phyloP scores from a whole-genome alignment of 495 filamentous ascomycete genomes.

The Pyrenopolyporus hunteri region DNA sequence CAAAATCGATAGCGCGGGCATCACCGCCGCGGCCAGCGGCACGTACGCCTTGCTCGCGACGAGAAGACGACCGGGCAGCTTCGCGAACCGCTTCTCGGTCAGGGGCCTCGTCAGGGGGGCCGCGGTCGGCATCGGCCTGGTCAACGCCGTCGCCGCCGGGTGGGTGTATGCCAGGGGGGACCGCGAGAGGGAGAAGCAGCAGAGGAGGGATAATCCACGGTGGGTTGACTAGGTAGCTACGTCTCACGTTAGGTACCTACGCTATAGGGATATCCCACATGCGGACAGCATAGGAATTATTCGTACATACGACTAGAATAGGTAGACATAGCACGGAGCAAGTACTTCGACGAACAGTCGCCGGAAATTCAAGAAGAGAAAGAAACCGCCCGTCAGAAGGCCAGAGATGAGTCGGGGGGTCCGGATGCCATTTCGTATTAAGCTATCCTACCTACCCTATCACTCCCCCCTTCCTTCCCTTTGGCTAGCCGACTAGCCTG shows the following conservation, averaged over 20 bases:
- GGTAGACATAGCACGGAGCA: too few relatives aligned
- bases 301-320: too few relatives aligned
- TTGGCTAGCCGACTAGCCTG: too few relatives aligned
- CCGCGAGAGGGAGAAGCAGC: conserved; percentile 55
- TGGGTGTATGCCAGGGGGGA: conserved; percentile 72
- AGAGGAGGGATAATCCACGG: conserved; percentile 53
- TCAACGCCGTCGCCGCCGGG: conserved; percentile 74
- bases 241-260: not conserved
- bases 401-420: too few relatives aligned
- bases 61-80: conserved; percentile 59
- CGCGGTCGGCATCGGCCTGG: conserved; percentile 71
- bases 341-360: too few relatives aligned
- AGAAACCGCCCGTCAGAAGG: too few relatives aligned
- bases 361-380: too few relatives aligned
- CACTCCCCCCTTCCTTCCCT: too few relatives aligned
- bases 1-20: conserved; percentile 81
- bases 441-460: too few relatives aligned
- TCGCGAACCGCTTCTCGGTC: conserved; percentile 65
- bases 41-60: conserved; percentile 81
- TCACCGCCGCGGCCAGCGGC: conserved; percentile 84
- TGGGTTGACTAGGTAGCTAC: conserved; percentile 44
- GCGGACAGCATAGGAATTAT: too few relatives aligned
- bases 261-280: too few relatives aligned
- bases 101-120: conserved; percentile 73
- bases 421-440: too few relatives aligned